Conservation (phyloP, 2,329 filamentous ascomycete genomes). For the Penicillium sp. region DNA sequence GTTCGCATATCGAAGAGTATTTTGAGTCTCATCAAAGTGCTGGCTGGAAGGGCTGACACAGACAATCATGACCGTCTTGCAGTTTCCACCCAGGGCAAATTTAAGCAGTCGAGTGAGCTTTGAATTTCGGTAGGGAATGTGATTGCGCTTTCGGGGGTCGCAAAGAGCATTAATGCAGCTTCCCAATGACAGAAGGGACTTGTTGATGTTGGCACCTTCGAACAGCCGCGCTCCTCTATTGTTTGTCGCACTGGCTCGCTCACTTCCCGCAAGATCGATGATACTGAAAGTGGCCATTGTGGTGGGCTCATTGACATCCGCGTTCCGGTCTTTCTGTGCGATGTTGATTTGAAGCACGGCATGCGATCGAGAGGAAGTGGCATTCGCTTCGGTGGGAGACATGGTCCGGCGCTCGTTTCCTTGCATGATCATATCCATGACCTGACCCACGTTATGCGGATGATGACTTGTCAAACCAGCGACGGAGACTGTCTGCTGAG, state of each 20-base stretch:
- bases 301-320: slow-evolving; percentile 87
- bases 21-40: slow-evolving; percentile 97
- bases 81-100: slow-evolving; percentile 96
- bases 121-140: slow-evolving; percentile 96
- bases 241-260: slow-evolving; percentile 93
- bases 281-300: slow-evolving; percentile 98
- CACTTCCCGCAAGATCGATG: slow-evolving; percentile 90
- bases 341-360: slow-evolving; percentile 97
- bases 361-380: slow-evolving; percentile 94
- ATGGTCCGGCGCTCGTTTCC: slow-evolving; percentile 95
- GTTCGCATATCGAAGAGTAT: slow-evolving; percentile 95
- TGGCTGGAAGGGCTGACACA: slow-evolving; percentile 95
- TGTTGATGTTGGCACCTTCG: slow-evolving; percentile 99
- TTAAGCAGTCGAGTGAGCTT: slow-evolving; percentile 95
- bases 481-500: slow-evolving; percentile 89
- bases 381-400: slow-evolving; percentile 95
- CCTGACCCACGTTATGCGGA: slow-evolving; percentile 87
- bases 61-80: slow-evolving; percentile 99
- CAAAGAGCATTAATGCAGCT: slow-evolving; percentile 99
- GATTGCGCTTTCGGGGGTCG: slow-evolving; percentile 85
- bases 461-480: slow-evolving; percentile 87
- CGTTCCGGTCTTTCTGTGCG: slow-evolving; percentile 90
- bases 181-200: slow-evolving; percentile 88
- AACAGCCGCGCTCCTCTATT: slow-evolving; percentile 88
- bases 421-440: slow-evolving; percentile 98